Evolutionary conservation across 495 filamentous ascomycete genomes (phyloP), one percentile per base, ranked within the genome.

Genomic region (Tuber borchii): DNA sequence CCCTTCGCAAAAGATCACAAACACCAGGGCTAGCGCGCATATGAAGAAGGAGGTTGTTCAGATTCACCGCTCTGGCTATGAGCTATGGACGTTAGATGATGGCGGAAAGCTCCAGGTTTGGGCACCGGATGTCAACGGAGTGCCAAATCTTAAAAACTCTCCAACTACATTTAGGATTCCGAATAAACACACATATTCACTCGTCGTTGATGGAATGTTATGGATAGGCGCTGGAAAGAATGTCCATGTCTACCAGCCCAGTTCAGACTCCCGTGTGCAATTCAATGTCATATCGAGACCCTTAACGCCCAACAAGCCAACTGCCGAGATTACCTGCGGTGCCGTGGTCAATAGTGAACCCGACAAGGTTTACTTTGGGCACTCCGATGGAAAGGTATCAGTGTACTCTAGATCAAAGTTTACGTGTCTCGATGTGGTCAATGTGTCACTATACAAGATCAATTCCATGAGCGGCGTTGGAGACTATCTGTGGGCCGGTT

Each of bases 51-150:
- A 97, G 80, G 88, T 99, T 74, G 89, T 94, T 75, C 94, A 91
- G 82, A 97, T 99, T 31, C 89, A 91, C 76, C 90, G 95, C 71
- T 90, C 94, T 84, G 90, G 89, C 76, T 92, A 93, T 79, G 91
- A 97, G 78, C 90, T 99, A 86, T 99, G 95, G 95, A 93, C 94
- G 2, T 80, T 98, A 20, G 96, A 98, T 84, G 94, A 97, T 75
- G 90, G 92, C 77, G 95, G 95, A 19, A 93, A 91, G 56, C 86
- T 99, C 34, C 89, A 93, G 75, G 88, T 98, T 34, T 99, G 95
- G 95, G 88, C 88, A 12, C 90, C 94, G 31, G 93, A 95, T 83
- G 88, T 90, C 69, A 87, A 87, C 17, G 93, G 93, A 2, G 85
- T 88, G 1, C 93, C 94, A 0, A 93, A 88, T 76, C 84, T 99